phyloP scores from a whole-genome alignment of 768 basidiomycete genomes.

The Sistotremastrum niveocremeum region DNA sequence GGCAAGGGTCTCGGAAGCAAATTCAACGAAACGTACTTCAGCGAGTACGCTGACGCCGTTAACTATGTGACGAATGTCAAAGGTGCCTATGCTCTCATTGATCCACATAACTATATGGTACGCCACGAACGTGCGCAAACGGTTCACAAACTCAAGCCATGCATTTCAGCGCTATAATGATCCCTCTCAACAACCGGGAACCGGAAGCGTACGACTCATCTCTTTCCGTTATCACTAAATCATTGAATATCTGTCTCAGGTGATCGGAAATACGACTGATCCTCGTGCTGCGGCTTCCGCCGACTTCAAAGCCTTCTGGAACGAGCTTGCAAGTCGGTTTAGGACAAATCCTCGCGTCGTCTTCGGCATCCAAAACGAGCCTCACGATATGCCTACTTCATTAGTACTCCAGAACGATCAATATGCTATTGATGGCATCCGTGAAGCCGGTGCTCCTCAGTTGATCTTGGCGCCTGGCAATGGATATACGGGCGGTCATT shows the following conservation, averaged over 20 bases:
- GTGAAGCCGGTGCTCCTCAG: slow-evolving; percentile 25
- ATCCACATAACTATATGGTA: slow-evolving; percentile 37
- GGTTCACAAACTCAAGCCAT: too few relatives aligned
- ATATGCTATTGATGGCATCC: slow-evolving; percentile 31
- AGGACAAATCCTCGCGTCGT: slow-evolving; percentile 27
- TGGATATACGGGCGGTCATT: slow-evolving; percentile 32
- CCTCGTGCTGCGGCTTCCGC: slow-evolving; percentile 29
- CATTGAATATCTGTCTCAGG: slow-evolving; percentile 13
- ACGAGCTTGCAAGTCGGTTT: slow-evolving; percentile 28
- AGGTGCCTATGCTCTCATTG: slow-evolving; percentile 29
- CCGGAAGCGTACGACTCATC: slow-evolving; percentile 24
- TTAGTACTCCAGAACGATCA: slow-evolving; percentile 30
- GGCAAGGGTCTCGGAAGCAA: slow-evolving; percentile 23
- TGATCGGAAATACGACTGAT: slow-evolving; percentile 31
- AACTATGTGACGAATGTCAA: slow-evolving; percentile 29
- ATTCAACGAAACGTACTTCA: slow-evolving; percentile 36
- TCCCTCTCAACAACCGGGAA: slow-evolving; percentile 29
- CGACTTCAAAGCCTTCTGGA: slow-evolving; percentile 31
- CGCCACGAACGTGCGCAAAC: slow-evolving; percentile 16
- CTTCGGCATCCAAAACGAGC: slow-evolving; percentile 37
- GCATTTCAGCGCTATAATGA: slow-evolving; percentile 17
- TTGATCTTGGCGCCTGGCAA: slow-evolving; percentile 35
- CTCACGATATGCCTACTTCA: slow-evolving; percentile 31
- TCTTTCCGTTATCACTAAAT: neutral
- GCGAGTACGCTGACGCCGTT: slow-evolving; percentile 28